phyloP scores from a whole-genome alignment of 805 yeast genomes.

The Cyberlindnera xylosilytica region DNA sequence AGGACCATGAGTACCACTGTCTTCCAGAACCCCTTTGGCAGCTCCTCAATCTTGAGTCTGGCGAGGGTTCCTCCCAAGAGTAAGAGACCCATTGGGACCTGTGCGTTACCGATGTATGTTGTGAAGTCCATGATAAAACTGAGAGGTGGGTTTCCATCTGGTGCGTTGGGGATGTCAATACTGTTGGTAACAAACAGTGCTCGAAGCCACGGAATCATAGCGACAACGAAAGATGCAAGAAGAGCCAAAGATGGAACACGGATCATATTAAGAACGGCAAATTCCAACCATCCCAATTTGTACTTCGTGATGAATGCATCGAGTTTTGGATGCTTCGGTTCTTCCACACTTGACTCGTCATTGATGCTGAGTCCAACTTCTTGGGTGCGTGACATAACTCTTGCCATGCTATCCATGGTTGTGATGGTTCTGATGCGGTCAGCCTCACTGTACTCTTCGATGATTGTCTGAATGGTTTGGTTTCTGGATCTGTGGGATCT shows the following conservation, averaged over 20 bases:
- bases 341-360: not conserved
- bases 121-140: constrained; percentile 83
- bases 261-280: constrained; percentile 45
- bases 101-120: constrained; percentile 77
- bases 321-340: constrained; percentile 6
- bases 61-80: constrained; percentile 87
- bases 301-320: constrained; percentile 25
- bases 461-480: constrained; percentile 19
- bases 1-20: constrained; percentile 56
- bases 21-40: constrained; percentile 73
- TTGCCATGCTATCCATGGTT: constrained; percentile 16
- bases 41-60: constrained; percentile 52
- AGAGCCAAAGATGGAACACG: constrained; percentile 75
- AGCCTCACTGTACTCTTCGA: constrained; percentile 27
- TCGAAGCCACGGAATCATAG: constrained; percentile 86
- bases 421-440: constrained; percentile 14
- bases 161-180: constrained; percentile 64
- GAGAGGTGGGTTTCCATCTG: constrained; percentile 80
- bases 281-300: constrained; percentile 33
- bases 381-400: constrained; percentile 20
- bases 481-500: constrained; percentile 13
- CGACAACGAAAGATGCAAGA: constrained; percentile 58
- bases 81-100: constrained; percentile 83
- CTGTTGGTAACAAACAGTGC: constrained; percentile 58
- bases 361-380: constrained; percentile 20